These are phyloP conservation scores for Lodderomyces beijingensis DNA, from an alignment of 1,139 yeast genomes.

Conservation along the genomic window DNA sequence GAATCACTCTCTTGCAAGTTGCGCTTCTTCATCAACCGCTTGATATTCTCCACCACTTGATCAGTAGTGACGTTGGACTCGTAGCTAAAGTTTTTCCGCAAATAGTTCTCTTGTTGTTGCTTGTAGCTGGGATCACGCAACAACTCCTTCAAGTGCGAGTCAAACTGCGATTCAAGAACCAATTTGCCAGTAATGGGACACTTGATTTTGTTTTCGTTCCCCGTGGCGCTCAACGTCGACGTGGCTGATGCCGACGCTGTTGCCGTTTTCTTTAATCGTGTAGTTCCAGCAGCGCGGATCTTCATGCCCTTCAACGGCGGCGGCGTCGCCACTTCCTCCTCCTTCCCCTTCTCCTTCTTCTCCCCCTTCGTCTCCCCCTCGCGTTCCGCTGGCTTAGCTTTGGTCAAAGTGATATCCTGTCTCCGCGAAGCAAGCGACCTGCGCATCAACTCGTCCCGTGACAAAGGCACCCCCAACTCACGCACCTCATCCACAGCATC, in stretches of 20 bases:
- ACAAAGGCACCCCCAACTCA: slow-evolving; percentile 58
- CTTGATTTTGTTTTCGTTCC: slow-evolving; percentile 27
- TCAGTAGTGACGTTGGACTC: slow-evolving; percentile 62
- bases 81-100: slow-evolving; percentile 54
- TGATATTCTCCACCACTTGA: slow-evolving; percentile 73
- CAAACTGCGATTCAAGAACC: slow-evolving; percentile 70
- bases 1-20: background rate
- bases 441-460: slow-evolving; percentile 56
- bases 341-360: slow-evolving; percentile 5
- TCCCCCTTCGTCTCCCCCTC: slow-evolving; percentile 20
- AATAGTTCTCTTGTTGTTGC: slow-evolving; percentile 62
- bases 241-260: slow-evolving; percentile 2
- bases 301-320: slow-evolving; percentile 49
- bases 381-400: slow-evolving; percentile 12
- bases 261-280: slow-evolving; percentile 39
- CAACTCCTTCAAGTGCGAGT: slow-evolving; percentile 66
- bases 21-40: slow-evolving; percentile 48
- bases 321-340: slow-evolving; percentile 5
- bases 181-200: slow-evolving; percentile 73
- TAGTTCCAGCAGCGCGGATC: slow-evolving; percentile 64
- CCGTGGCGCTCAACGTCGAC: slow-evolving; percentile 5
- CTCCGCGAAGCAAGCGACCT: slow-evolving; percentile 49
- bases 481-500: slow-evolving; percentile 61
- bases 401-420: slow-evolving; percentile 16
- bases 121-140: slow-evolving; percentile 77